Base-by-base conservation (phyloP, 225 moss, liverwort and hornwort species). In the Physcomitrellopsis africana region DNA sequence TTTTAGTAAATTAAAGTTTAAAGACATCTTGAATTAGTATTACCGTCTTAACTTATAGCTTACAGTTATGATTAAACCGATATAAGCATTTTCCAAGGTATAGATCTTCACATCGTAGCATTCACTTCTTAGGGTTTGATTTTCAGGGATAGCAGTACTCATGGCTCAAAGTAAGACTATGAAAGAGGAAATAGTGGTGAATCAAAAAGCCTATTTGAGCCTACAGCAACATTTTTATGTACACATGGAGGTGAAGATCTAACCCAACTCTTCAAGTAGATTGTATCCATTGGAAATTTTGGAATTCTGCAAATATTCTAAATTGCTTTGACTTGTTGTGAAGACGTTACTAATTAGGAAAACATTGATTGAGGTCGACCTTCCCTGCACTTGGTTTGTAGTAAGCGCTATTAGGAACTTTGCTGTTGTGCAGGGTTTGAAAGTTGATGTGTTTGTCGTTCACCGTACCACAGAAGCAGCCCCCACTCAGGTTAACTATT, bases 81-180 rank as follows among this genome's bases (percentile, higher is more conserved):
- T 46, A 7, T 43, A 19, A 19, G 49, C 24, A 51, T n/a, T 63
- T 49, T 75, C 70, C 26, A 32, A 69, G 20, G 68, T 55, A 1
- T 37, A 53, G 9, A 12, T 16, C 26, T n/a, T 48, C 8, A 44
- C 17, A 49, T 37, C 56, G 60, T 66, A 19, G 29, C 49, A 44
- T 52, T 81, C 15, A 81, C 55, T 23, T 63, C 13, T 58, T 45
- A 14, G 7, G 23, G 47, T 70, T 72, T 70, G 51, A 19, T 89
- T 42, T 47, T 56, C 67, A 93, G 94, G 94, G 19, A 67, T 92
- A 27, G 94, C 94, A 15, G 92, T 94, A 65, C 82, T 94, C 18
- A 94, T 94, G 92, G 92, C 86, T 47, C 94, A 94, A 78, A 92
- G 94, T 84, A 94, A 87, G 82, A 82, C 87, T 56, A 92, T 90